Evolutionary conservation across 495 filamentous ascomycete species (phyloP), one percentile per base, ranked within the genome.

Genomic region (Astrothelium macrocarpum): DNA sequence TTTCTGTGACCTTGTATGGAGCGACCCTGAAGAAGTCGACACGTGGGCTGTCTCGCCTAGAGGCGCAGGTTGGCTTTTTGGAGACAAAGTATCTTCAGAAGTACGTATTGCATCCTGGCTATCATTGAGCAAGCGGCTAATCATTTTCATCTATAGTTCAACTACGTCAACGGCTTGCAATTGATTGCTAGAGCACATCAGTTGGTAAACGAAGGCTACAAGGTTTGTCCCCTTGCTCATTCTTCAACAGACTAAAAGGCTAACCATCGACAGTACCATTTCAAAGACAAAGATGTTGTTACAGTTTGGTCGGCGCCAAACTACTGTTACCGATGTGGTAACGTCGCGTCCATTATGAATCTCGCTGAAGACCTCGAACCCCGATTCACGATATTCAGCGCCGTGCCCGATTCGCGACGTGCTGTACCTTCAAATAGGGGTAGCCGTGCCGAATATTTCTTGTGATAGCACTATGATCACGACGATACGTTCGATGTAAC

Each of bases 281-380:
- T 98, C 76, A 77, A 84, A 60, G 87, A 96, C 71, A 93, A 95
- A 71, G 94, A 95, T 28, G 94, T 98, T 60, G 94, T 97, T n/a
- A 98, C 94, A 0, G 94, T 98, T 32, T 98, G 94, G 94, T 95
- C 90, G 32, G 94, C 94, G 0, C 94, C 94, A 12, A 98, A 98
- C 75, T 98, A 98, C 81, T 98, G 94, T 77, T 98, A 98, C 73
- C 89, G 94, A 32, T 98, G 94, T 71, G 94, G 94, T 60, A 98
- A 98, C 69, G 86, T 98, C 39, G 94, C 94, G 12, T 95, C 90
- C 16, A 96, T 98, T 70, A 97, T 96, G 87, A 93, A 91, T 62
- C 84, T 98, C 46, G 85, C 85, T 32, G 88, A 89, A 63, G 87
- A 95, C 68, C 80, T 95, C 25, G 82, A 90, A 36, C 91, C 91